Evolutionary conservation across 345 rosid genomes (phyloP), one percentile per base, ranked within the genome.

Genomic region (Excoecaria agallocha): DNA sequence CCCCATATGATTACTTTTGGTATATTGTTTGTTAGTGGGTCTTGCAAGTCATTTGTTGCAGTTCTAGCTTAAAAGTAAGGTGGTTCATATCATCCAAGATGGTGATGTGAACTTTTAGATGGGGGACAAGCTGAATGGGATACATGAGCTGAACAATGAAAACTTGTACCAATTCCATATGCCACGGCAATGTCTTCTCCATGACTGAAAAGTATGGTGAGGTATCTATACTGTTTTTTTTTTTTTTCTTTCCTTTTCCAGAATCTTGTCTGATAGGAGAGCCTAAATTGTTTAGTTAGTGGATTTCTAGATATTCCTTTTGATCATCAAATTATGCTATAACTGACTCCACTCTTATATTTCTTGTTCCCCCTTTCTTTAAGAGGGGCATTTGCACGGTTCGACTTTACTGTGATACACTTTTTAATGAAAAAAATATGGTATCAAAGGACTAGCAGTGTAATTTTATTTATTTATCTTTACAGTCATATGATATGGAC

Each of bases 21-120:
- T 13, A 22, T 57, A 0, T 6, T 3, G 58, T 58, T 46, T 7
- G 30, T 70, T 67, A 24, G 41, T 16, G 38, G 4, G 49, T 19
- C 11, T 54, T 68, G 4, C 24, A 35, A 48, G 61, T 48, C 35
- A 52, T 37, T 52, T 69, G 35, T 30, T 67, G 57, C 39, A 37
- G 56, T n/a, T 19, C 30, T 19, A 69, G 72, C 45, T 69, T 52
- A 69, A 57, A n/a, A 25, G 19, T 66, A 45, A 43, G 54, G 57
- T 50, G 30, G 30, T 30, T 30, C 30, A 30, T 68, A 30, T 38
- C 16, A 0, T 25, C n/a, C 51, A 16, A 37, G 19, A 8, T 6
- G 11, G 72, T 37, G 30, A 17, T 20, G 72, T 54, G 4, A 55
- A 15, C 5, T 19, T 48, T 67, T 25, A 11, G 22, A 1, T 22